A percentile compares a stretch with the other conserved stretches of the same genome.
These are phyloP conservation scores for Adansonia madagascariensis DNA, from an alignment of 441 rosid genomes.

Conservation along the genomic window DNA sequence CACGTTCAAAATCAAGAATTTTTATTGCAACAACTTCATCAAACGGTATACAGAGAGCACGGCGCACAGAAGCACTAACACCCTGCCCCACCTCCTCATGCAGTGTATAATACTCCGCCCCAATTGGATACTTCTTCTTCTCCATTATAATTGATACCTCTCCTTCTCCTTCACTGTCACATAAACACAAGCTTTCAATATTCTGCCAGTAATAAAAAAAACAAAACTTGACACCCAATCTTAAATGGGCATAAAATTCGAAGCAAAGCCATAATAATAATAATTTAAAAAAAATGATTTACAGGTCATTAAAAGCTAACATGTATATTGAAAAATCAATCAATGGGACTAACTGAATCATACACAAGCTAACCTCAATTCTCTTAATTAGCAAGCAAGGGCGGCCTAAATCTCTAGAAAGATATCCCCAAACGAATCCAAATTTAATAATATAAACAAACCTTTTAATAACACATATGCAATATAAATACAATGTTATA, in stretches of 20 bases:
- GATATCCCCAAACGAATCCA: conserved; percentile 15
- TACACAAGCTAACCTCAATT: conserved; percentile 25
- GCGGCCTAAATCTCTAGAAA: conserved; percentile 24
- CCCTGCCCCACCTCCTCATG: conserved; percentile 92
- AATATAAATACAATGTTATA: not conserved
- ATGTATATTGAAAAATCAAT: conserved; percentile 14
- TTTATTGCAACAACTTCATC: conserved; percentile 87
- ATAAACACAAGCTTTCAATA: conserved; percentile 16
- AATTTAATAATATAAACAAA: conserved; percentile 16
- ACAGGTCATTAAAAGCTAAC: not conserved
- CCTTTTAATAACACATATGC: not conserved
- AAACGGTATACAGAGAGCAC: conserved; percentile 75
- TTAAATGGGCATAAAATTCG: not conserved
- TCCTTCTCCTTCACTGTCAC: conserved; percentile 31
- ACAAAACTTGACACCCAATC: not conserved
- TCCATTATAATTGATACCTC: conserved; percentile 48
- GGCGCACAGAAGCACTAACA: conserved; percentile 86
- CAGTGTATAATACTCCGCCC: conserved; percentile 67
- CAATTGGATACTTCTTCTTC: conserved; percentile 92
- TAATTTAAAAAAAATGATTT: not conserved
- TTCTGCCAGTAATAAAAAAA: not conserved
- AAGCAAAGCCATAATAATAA: conserved; percentile 6
- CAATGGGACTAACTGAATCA: conserved; percentile 2
- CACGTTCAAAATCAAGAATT: conserved; percentile 96
- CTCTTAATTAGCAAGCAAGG: conserved; percentile 28